These are phyloP conservation scores for Panicum virgatum DNA, from an alignment of 202 grass and related monocot genomes.

Conservation along the genomic window DNA sequence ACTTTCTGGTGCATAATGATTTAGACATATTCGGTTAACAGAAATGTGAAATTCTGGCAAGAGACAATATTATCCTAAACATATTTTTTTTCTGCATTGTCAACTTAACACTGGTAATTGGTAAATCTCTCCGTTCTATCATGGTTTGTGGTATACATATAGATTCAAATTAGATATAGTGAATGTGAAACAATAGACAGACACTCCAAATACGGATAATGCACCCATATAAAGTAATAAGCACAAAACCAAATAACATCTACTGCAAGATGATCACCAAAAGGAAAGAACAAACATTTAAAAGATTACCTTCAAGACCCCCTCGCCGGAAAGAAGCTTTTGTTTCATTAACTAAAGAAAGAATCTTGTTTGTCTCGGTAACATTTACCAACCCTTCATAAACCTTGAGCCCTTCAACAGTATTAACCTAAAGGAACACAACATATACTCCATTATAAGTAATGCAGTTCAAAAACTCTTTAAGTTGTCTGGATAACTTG, in stretches of 20 bases:
- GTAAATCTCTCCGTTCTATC: not conserved
- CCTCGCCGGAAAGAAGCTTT: constrained; percentile 61
- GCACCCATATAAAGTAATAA: not conserved
- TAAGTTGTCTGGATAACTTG: constrained; percentile 24
- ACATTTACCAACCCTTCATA: constrained; percentile 74
- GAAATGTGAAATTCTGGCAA: constrained; percentile 11
- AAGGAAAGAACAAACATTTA: not conserved
- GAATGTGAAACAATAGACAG: constrained; percentile 8
- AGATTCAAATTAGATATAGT: not conserved
- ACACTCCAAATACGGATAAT: not conserved
- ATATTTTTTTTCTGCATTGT: not conserved
- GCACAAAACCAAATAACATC: not conserved
- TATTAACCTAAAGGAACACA: constrained; percentile 64
- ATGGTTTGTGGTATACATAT: constrained; percentile 4
- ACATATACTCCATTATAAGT: constrained; percentile 26
- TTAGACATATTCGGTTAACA: constrained; percentile 5
- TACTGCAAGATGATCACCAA: not conserved
- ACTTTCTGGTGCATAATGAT: not conserved
- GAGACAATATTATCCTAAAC: not conserved
- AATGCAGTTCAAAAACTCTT: not conserved
- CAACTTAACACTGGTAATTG: not conserved
- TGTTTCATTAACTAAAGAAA: constrained; percentile 75
- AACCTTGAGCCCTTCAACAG: constrained; percentile 88
- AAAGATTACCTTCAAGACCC: constrained; percentile 65
- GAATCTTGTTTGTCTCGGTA: constrained; percentile 55